These are phyloP conservation scores for Centella asiatica DNA, from an alignment of 129 eudicot species.

Conservation along the genomic window DNA sequence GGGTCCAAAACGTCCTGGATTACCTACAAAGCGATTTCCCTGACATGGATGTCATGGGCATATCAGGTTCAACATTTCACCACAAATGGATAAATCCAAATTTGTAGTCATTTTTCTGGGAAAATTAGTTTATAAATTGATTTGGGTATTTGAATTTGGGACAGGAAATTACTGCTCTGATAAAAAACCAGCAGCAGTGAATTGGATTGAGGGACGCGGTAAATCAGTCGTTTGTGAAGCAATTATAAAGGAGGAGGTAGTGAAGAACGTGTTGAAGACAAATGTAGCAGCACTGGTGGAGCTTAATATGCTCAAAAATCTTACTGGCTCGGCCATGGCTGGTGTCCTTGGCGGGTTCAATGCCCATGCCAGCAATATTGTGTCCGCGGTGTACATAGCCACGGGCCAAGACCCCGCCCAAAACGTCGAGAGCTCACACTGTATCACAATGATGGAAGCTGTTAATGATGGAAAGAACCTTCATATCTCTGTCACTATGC, in stretches of 20 bases:
- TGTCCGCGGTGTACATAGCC: conserved; percentile 49
- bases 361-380: conserved; percentile 65
- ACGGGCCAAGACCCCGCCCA: conserved; percentile 71
- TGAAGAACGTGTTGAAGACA: conserved; percentile 52
- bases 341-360: conserved; percentile 74
- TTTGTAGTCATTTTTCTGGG: no score
- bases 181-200: conserved; percentile 53
- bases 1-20: conserved; percentile 49
- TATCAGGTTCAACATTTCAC: conserved; percentile 33
- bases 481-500: conserved; percentile 57
- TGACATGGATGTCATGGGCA: conserved; percentile 58
- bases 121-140: background rate
- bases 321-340: conserved; percentile 60
- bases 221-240: conserved; percentile 53
- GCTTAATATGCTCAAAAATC: conserved; percentile 68
- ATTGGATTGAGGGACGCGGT: conserved; percentile 55
- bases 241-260: conserved; percentile 45
- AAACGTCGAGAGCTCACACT: conserved; percentile 60
- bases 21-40: conserved; percentile 43
- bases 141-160: background rate
- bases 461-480: conserved; percentile 54
- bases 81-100: background rate
- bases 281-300: conserved; percentile 47
- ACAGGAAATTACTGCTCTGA: conserved; percentile 51
- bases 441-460: conserved; percentile 74